Percentiles rank a stretch among this genome's conserved stretches.
These are phyloP conservation scores for Entophlyctis luteolus DNA, from an alignment of 192 early-diverging fungal genomes.

Conservation along the genomic window DNA sequence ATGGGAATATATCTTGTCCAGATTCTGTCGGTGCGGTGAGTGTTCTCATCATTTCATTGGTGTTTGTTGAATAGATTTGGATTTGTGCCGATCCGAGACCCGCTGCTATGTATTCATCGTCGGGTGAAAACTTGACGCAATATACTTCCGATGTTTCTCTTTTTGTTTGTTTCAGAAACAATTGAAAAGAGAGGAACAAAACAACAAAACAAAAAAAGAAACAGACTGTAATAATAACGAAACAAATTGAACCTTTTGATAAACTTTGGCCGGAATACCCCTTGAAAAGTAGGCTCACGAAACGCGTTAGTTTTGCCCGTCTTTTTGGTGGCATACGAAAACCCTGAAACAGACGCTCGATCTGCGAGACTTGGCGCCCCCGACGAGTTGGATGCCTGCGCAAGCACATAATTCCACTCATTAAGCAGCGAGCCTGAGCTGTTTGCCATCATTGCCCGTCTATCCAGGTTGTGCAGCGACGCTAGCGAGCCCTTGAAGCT, in stretches of 20 bases:
- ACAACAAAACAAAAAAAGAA: too few species aligned
- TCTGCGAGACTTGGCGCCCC: conserved; percentile 1
- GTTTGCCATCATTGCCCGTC: background rate
- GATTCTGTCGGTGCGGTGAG: conserved; percentile 12
- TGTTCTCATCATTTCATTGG: conserved; percentile 19
- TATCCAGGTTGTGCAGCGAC: background rate
- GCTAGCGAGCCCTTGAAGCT: conserved; percentile 11
- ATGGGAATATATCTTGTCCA: conserved; percentile 30
- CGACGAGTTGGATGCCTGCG: background rate
- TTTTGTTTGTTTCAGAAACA: background rate
- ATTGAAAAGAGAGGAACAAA: background rate
- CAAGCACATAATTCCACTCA: conserved; percentile 19
- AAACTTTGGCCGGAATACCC: conserved; percentile 25
- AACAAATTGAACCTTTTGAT: conserved; percentile 22
- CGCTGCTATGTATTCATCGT: conserved; percentile 44
- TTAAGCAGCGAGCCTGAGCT: background rate
- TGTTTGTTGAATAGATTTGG: conserved; percentile 35
- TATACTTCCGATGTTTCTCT: conserved; percentile 45
- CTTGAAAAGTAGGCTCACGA: conserved; percentile 23
- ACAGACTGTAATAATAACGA: background rate
- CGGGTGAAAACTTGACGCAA: conserved; percentile 49
- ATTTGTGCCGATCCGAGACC: conserved; percentile 39
- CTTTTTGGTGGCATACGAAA: conserved; percentile 12
- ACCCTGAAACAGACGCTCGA: conserved; percentile 9
- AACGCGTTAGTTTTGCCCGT: background rate